These are phyloP conservation scores for Cystobasidium onofrii DNA, from an alignment of 768 basidiomycete species.

Conservation along the genomic window DNA sequence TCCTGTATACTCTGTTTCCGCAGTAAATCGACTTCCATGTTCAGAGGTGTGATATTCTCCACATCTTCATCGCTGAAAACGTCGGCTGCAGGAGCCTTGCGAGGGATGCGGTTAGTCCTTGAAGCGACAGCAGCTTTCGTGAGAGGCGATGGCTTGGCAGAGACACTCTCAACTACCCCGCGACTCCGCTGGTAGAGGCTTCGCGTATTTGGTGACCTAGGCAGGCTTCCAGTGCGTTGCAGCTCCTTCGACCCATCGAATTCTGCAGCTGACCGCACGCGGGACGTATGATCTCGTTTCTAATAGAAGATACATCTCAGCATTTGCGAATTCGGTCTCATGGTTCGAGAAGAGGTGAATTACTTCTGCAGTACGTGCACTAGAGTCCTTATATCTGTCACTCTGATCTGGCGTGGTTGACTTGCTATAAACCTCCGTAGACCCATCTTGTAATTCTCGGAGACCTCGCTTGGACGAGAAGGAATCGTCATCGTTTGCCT, in stretches of 20 bases:
- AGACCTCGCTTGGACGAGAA: constrained; percentile 20
- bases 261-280: neutral
- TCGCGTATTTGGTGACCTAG: constrained; percentile 26
- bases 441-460: neutral
- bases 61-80: neutral
- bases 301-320: neutral
- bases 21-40: constrained; percentile 8
- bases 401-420: neutral
- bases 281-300: neutral
- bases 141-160: neutral
- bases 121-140: neutral
- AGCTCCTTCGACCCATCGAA: neutral
- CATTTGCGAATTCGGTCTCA: neutral
- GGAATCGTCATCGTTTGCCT: neutral
- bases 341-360: neutral
- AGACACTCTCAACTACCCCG: neutral
- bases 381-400: neutral
- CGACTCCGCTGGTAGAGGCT: constrained; percentile 22
- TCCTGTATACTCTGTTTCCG: constrained; percentile 12
- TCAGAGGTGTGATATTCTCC: neutral
- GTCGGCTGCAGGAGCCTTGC: neutral
- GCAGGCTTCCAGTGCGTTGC: constrained; percentile 1
- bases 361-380: neutral
- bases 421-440: neutral
- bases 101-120: neutral